Evolutionary conservation across 108 stramenopile species (phyloP).

Genomic region (Skeletonema costatum): DNA sequence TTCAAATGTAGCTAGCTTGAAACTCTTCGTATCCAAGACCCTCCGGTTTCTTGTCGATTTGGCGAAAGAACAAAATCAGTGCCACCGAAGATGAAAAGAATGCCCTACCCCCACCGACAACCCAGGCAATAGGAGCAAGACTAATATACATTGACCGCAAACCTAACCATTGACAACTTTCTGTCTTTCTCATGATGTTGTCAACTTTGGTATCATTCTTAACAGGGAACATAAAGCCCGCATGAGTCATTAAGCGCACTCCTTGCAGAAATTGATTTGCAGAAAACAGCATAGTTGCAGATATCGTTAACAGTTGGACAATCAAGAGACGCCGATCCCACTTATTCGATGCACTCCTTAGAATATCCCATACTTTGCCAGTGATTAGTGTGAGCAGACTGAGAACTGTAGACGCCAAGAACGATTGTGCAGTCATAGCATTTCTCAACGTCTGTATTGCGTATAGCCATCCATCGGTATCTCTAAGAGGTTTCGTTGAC

Average conservation of each 20-base stretch:
- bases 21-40: no score
- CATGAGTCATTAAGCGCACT: constrained; percentile 21
- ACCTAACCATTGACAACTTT: constrained; percentile 26
- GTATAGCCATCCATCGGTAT: constrained; percentile 21
- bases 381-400: constrained; percentile 18
- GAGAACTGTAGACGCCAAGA: constrained; percentile 17
- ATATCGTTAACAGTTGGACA: not conserved
- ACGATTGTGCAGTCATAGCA: constrained; percentile 13
- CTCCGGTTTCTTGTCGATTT: no score
- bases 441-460: constrained; percentile 22
- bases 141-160: constrained; percentile 15
- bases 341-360: not conserved
- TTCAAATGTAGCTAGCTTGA: no score
- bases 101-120: constrained; percentile 1
- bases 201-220: constrained; percentile 15
- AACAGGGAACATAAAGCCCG: constrained; percentile 28
- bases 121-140: constrained; percentile 14
- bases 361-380: constrained; percentile 16
- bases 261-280: constrained; percentile 14
- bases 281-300: constrained; percentile 7
- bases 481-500: not conserved
- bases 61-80: no score
- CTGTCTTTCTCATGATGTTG: constrained; percentile 21
- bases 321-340: not conserved
- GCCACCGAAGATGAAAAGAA: not conserved